Evolutionary conservation across 1,139 yeast genomes (phyloP).

Genomic region (Geotrichum klebahnii): DNA sequence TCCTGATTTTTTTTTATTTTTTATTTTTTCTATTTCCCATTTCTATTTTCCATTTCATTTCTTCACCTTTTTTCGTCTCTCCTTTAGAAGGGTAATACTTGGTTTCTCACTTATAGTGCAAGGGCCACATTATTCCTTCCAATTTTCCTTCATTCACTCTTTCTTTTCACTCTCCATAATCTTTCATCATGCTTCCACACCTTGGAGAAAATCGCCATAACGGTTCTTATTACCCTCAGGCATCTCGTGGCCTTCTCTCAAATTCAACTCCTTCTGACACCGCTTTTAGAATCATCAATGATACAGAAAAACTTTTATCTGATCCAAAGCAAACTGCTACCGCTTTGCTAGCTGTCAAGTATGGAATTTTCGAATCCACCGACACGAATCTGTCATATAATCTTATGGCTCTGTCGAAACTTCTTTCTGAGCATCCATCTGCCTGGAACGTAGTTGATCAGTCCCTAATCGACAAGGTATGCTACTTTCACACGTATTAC

Average conservation of each 20-base stretch:
- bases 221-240: conserved; percentile 7
- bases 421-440: conserved; percentile 29
- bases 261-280: conserved; percentile 12
- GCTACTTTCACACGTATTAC: conserved; percentile 10
- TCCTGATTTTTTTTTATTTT: not conserved
- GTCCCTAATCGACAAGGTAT: conserved; percentile 29
- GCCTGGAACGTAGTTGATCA: conserved; percentile 35
- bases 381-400: conserved; percentile 30
- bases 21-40: not conserved
- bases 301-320: conserved; percentile 29
- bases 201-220: conserved; percentile 6
- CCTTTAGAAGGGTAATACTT: not conserved
- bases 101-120: not conserved
- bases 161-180: not conserved
- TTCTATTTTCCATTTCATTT: not conserved
- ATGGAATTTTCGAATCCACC: conserved; percentile 33
- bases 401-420: conserved; percentile 29
- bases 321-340: conserved; percentile 34
- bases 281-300: conserved; percentile 13
- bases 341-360: conserved; percentile 33
- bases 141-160: not conserved
- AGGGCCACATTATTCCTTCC: not conserved
- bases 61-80: not conserved
- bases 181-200: conserved; percentile 8
- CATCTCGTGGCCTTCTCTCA: not conserved